A percentile compares a stretch with the other conserved stretches of the same genome.
phyloP scores from a whole-genome alignment of 257 asterid species.

The Solanum peruvianum region DNA sequence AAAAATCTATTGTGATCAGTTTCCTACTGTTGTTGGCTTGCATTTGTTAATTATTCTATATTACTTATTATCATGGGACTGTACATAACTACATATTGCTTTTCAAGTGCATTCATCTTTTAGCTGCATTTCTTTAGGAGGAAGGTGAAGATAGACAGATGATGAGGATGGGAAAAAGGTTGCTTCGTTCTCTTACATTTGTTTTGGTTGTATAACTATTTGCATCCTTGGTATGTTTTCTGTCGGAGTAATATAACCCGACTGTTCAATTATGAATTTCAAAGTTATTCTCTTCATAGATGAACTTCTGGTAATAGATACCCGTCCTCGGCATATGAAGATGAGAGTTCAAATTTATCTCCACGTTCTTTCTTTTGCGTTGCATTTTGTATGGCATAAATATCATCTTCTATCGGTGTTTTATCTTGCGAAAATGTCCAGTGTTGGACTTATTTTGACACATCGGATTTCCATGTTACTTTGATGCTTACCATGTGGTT shows the following conservation, averaged over 20 bases:
- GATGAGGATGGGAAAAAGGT: slow-evolving; percentile 87
- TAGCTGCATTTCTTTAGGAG: slow-evolving; percentile 46
- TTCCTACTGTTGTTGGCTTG: too few species aligned
- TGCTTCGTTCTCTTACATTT: slow-evolving; percentile 70
- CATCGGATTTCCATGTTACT: neutral
- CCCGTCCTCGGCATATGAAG: neutral
- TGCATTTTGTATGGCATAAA: neutral
- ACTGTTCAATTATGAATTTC: neutral
- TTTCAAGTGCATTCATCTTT: neutral
- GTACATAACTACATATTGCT: neutral
- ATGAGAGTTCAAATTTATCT: neutral
- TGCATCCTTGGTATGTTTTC: slow-evolving; percentile 67
- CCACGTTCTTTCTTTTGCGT: neutral
- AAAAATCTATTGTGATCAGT: too few species aligned
- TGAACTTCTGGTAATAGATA: neutral
- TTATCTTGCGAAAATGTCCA: neutral
- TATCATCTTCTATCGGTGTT: neutral
- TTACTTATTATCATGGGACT: too few species aligned
- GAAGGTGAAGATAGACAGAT: slow-evolving; percentile 87
- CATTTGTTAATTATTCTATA: too few species aligned
- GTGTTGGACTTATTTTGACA: neutral
- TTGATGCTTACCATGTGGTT: neutral
- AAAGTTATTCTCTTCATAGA: neutral
- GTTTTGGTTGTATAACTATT: slow-evolving; percentile 76
- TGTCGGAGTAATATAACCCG: neutral